Evolutionary conservation across 176 grass and related monocot species (phyloP), one percentile per base, ranked within the genome.

Genomic region (Musa itinerans): DNA sequence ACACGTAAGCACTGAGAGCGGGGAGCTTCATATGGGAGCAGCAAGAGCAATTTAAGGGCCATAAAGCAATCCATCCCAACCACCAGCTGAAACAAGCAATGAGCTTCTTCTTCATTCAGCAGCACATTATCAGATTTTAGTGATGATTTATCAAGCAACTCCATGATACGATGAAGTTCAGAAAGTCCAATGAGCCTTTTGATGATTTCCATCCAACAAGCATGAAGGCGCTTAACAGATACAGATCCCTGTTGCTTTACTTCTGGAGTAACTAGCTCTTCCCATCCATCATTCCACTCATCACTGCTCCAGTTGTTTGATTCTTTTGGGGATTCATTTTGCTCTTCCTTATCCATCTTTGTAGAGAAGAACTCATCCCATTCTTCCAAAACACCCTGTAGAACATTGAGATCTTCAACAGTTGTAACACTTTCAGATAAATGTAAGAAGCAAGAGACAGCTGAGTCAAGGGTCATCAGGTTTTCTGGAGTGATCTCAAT

Each of bases 241-340:
- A 83, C 68, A 11, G 50, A 74, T 53, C 34, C 78, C 74, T 87
- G 68, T 54, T 86, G 74, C 77, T 98, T 89, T 76, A 78, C 77
- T 23, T 49, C 74, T 26, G 81, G 63, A 82, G 50, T 87, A 67
- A 70, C 86, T 11, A 98, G 53, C 56, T 93, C 95, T 26, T 98
- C 95, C 95, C 95, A 98, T 74, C 90, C 88, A 78, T 93, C 86
- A 73, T 87, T 84, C 95, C 95, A 98, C 16, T 78, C 90, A 73
- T 97, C 88, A 72, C 71, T 76, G 81, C 77, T 89, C 94, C 94
- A 97, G 82, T 93, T 89, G 77, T 72, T 82, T 69, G 78, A 79
- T 83, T 89, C 88, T 86, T 98, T 89, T 53, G 90, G 84, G 53
- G 88, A 91, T 83, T 93, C 95, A 9, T 76, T 82, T 24, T 43